phyloP scores from a whole-genome alignment of 257 asterid species.

The Solanum lycopersicoides region DNA sequence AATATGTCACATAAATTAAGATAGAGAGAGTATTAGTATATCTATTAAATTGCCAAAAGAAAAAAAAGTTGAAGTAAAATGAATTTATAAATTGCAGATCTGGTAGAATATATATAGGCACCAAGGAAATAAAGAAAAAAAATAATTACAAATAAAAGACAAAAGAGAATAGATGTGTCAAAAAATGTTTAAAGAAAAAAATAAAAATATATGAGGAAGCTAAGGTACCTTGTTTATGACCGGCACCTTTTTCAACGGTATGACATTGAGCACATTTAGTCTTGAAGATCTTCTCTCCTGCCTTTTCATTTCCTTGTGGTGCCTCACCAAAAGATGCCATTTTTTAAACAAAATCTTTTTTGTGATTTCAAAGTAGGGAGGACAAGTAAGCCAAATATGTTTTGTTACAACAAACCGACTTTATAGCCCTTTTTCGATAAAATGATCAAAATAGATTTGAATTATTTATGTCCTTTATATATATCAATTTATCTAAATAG shows the following conservation, averaged over 20 bases:
- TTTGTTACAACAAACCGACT: not conserved
- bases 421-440: not conserved
- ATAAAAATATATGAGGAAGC: not conserved
- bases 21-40: no score
- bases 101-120: not conserved
- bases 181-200: no score
- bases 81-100: not conserved
- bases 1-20: not conserved
- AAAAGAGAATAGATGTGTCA: not conserved
- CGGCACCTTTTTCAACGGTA: conserved; percentile 83
- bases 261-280: conserved; percentile 91
- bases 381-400: not conserved
- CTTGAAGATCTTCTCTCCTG: conserved; percentile 24
- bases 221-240: conserved; percentile 79
- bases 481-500: no score
- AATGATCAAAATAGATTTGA: no score
- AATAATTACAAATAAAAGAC: not conserved
- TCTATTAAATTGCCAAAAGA: not conserved
- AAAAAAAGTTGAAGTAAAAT: not conserved
- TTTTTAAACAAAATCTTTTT: not conserved
- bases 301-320: conserved; percentile 60
- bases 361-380: not conserved
- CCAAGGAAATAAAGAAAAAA: not conserved
- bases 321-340: conserved; percentile 74
- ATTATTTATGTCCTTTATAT: no score